Conservation (phyloP, 495 filamentous ascomycete species). For the Bryoglossum gracile region DNA sequence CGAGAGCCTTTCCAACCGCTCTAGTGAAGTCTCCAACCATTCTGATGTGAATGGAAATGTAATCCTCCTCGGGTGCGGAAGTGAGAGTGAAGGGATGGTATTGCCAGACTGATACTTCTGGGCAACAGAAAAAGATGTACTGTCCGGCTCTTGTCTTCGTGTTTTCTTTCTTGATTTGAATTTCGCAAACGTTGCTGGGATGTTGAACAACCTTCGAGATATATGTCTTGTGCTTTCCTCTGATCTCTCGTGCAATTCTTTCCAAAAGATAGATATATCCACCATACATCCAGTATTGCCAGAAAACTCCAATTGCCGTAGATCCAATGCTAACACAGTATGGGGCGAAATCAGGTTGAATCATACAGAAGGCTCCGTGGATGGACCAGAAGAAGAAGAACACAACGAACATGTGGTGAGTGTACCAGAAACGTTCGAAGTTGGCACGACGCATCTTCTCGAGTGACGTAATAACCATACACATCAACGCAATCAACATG, state of each 20-base stretch:
- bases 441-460: slow-evolving; percentile 62
- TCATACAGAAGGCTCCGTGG: slow-evolving; percentile 77
- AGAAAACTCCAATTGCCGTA: slow-evolving; percentile 63
- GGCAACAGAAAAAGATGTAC: slow-evolving; percentile 79
- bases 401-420: slow-evolving; percentile 68
- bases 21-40: slow-evolving; percentile 65
- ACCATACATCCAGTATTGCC: slow-evolving; percentile 74
- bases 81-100: slow-evolving; percentile 76
- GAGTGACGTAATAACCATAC: slow-evolving; percentile 61
- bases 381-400: slow-evolving; percentile 80
- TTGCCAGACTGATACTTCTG: slow-evolving; percentile 71
- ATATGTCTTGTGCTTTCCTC: slow-evolving; percentile 66
- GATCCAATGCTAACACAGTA: slow-evolving; percentile 56
- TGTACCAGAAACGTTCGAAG: slow-evolving; percentile 77
- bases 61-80: slow-evolving; percentile 73
- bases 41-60: slow-evolving; percentile 73
- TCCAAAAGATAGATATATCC: slow-evolving; percentile 66
- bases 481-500: slow-evolving; percentile 62
- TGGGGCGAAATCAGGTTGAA: slow-evolving; percentile 64
- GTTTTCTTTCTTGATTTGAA: slow-evolving; percentile 78
- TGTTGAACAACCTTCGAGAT: slow-evolving; percentile 80
- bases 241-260: slow-evolving; percentile 60
- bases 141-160: slow-evolving; percentile 72
- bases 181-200: slow-evolving; percentile 74
- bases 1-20: slow-evolving; percentile 53